Evolutionary conservation across 345 rosid genomes (phyloP), one percentile per base, ranked within the genome.

Genomic region (Raphanus raphanistrum): DNA sequence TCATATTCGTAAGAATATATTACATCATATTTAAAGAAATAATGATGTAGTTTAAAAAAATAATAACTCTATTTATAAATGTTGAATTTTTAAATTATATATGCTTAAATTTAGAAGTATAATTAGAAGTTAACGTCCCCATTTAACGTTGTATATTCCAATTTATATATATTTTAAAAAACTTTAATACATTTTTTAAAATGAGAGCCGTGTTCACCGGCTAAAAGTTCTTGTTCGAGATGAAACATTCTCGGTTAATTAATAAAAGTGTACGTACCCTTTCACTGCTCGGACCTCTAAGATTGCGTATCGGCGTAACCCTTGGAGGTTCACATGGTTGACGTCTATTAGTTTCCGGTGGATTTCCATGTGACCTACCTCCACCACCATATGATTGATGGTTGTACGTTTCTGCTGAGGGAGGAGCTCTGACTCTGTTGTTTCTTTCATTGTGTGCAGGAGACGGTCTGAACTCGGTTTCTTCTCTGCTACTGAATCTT

Each of bases 401-500:
- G 59, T 79, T 79, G 57, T 48, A 45, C 1, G 73, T 8, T 16
- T 68, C 78, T 12, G 65, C 1, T 29, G 66, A 1, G 36, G 65
- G 26, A 54, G 74, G 63, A 79, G 38, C 36, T 63, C 76, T 80
- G 9, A 75, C 76, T 75, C 76, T 64, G 17, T 12, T 25, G 62
- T 71, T 65, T 70, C 80, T 71, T 10, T 75, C 62, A 35, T 55
- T 57, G 28, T 64, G 89, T 57, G 82, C 90, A 2, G 93, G 88
- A 75, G 96, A 85, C 11, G 72, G 82, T 79, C 70, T 89, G 73
- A 80, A 68, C 1, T 86, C 90, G 17, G 82, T 73, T 12, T 85
- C 87, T 65, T 89, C 98, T 76, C 80, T 70, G 81, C 87, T 65
- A 64, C 25, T 7, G 2, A 62, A 7, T 55, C 82, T 63, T 38